Evolutionary conservation across 179 eudicot genomes (phyloP).

Genomic region (Silene vulgaris): DNA sequence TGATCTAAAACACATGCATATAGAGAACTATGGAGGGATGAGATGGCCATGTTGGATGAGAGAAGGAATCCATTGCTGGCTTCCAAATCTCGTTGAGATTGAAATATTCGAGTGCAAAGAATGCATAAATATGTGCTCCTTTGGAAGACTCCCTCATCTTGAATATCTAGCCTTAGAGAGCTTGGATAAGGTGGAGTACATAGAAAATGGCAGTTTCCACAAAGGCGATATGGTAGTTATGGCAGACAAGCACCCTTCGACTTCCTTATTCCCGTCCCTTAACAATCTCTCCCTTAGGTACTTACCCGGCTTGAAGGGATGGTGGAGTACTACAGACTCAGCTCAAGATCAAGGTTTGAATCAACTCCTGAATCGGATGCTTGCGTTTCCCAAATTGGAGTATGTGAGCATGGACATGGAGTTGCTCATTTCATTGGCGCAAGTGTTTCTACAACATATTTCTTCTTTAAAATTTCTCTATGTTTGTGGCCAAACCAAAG

Average conservation of each 20-base stretch:
- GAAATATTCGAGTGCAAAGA: not conserved
- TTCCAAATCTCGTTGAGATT: not conserved
- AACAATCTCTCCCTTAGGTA: not conserved
- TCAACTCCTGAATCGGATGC: not conserved
- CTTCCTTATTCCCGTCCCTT: not conserved
- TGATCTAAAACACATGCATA: not conserved
- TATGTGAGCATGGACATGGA: not conserved
- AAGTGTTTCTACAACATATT: not conserved
- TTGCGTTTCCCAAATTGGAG: conserved; percentile 14
- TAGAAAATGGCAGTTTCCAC: not conserved
- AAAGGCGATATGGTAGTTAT: no score
- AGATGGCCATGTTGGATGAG: conserved; percentile 15
- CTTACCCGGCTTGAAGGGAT: conserved; percentile 12
- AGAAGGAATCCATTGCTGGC: not conserved
- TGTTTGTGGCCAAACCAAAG: not conserved
- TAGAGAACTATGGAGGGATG: not conserved
- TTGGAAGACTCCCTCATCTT: conserved; percentile 1
- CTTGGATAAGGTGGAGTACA: conserved; percentile 11
- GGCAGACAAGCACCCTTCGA: not conserved
- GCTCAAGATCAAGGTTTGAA: not conserved
- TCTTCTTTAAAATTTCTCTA: not conserved
- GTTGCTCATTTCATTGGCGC: not conserved
- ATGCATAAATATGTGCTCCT: not conserved
- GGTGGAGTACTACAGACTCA: conserved; percentile 5
- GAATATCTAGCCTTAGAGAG: not conserved